Evolutionary conservation across 805 yeast species (phyloP), one percentile per base, ranked within the genome.

Genomic region (Starmerella vaccinii): DNA sequence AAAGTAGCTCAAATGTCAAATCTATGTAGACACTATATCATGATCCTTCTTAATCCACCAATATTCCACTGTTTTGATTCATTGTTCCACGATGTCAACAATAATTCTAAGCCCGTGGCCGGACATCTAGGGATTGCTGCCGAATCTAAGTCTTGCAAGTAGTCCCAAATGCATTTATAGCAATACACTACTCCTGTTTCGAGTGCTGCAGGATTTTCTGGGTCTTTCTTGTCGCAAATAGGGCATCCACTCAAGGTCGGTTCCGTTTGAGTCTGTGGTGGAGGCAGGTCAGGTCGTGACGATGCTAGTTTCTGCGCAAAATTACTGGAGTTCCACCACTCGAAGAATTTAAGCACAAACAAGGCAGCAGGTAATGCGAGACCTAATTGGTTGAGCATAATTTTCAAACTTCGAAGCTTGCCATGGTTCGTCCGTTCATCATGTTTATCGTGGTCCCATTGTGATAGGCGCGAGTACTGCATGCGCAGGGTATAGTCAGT

Each of bases 151-250:
- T 76, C 73, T 26, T 76, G 71, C 41, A 89, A 69, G 60, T 77
- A 76, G 45, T 76, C 75, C 61, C 78, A 78, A 15, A 89, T 86
- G 65, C 97, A 92, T 12, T 85, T 78, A 65, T 89, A 88, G 65
- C 96, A 88, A 58, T 82, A 84, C 0, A 87, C 95, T 55, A 79
- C 81, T 0, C 98, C 98, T 0, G 97, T 87, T 63, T 89, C 97
- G 32, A 90, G 78, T 12, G 83, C 77, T 0, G 95, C 86, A 3
- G 95, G 95, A 59, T 85, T 87, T 29, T 75, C 76, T 2, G 55
- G 50, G 13, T 88, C 76, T 16, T 64, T 69, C 10, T 77, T 66
- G 24, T 74, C 66, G 62, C 97, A 90, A 13, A 90, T 62, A 1
- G 89, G 85, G 66, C 97, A 90, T 1, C 55, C 56, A 9, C 37